Base-by-base conservation (phyloP, 352 stramenopile species). In the Pythium inflatum region DNA sequence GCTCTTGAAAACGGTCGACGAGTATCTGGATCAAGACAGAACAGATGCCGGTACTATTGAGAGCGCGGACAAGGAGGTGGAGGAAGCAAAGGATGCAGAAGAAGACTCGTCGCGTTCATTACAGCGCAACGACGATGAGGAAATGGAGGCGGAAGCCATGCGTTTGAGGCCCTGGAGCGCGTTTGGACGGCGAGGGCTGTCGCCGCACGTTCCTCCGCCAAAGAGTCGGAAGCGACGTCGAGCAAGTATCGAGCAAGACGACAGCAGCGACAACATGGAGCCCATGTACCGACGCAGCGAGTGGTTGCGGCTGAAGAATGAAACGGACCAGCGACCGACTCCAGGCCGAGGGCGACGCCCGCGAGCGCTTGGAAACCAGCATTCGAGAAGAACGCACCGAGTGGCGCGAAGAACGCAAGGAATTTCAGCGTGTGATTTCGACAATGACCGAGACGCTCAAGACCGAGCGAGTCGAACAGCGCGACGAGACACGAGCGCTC, bases 381-480 rank as follows among this genome's bases (percentile, higher is more conserved):
- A 45, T 64, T 25, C 43, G 27, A 20, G 1, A 8, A 2, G 20
- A 64, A 12, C 33, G 28, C 43, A 33, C 5, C 41, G 49, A 31
- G n/a, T 28, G 48, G 38, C 43, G 41, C 12, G 7, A 18, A 1
- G 59, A 66, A 34, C 45, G 59, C 5, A 25, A 18, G 12, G n/a
- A 46, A 30, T 36, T 58, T 20, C 59, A 51, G 31, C 4, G n/a
- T 3, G 45, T 46, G 25, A 14, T 66, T 0, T 18, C 18, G 4
- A 22, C 59, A 3, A 66, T 66, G 46, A 45, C 25, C 22, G 46
- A 43, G 18, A 57, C 53, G 45, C 49, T 66, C 30, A 33, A 28
- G 48, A 46, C 13, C n/a, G 59, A 66, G 48, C 45, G 59, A 0
- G 20, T 48, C 28, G 28, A 30, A 2, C 45, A 66, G 43, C 45